A percentile compares a stretch with the other conserved stretches of the same genome.
These are phyloP conservation scores for Williopsis jadinii DNA, from an alignment of 1,139 yeast species.

Conservation along the genomic window DNA sequence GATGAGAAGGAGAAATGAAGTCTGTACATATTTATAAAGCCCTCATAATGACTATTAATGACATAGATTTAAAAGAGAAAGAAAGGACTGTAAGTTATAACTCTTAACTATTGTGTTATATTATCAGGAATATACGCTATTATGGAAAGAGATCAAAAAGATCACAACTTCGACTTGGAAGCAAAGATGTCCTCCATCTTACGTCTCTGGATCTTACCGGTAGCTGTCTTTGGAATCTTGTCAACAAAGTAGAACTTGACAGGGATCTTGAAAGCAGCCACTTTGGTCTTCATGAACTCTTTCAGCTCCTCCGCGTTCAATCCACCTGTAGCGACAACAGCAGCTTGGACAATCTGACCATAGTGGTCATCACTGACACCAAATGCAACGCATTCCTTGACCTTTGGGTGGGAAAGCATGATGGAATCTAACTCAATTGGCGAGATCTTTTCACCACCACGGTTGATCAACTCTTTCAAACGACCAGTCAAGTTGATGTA, in stretches of 20 bases:
- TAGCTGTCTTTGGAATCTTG: conserved; percentile 60
- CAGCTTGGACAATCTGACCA: conserved; percentile 64
- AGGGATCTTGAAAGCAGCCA: conserved; percentile 54
- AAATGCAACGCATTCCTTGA: conserved; percentile 61
- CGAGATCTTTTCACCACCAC: conserved; percentile 67
- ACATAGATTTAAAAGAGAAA: background rate
- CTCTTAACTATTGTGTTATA: background rate
- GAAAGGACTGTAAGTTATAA: no score
- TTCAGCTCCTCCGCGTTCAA: conserved; percentile 37
- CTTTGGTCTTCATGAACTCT: conserved; percentile 34
- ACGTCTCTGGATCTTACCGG: conserved; percentile 64
- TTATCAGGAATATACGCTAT: background rate
- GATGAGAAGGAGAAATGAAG: conserved; percentile 41
- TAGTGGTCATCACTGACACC: conserved; percentile 57
- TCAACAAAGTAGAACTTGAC: conserved; percentile 48
- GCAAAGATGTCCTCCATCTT: conserved; percentile 42
- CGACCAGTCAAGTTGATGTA: conserved; percentile 56
- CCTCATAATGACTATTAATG: background rate
- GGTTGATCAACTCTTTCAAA: conserved; percentile 57
- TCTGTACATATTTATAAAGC: background rate
- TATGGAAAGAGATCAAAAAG: background rate
- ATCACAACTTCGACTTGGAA: conserved; percentile 28
- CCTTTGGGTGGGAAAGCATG: conserved; percentile 46
- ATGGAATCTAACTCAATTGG: conserved; percentile 59
- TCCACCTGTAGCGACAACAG: conserved; percentile 37